Conservation (phyloP, 768 basidiomycete genomes). For the Suillus placidus region DNA sequence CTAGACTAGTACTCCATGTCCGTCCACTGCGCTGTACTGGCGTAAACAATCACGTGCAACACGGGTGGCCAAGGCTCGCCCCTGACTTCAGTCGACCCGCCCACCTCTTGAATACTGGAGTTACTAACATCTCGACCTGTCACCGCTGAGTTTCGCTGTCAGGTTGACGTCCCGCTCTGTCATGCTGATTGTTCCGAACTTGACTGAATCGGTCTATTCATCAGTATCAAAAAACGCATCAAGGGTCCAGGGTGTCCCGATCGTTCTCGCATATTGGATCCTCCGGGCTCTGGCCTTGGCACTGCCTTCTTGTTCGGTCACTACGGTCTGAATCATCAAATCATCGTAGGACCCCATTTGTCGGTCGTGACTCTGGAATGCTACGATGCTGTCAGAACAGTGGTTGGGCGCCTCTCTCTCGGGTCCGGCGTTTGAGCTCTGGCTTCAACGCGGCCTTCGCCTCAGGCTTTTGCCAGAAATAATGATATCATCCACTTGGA, state of each 20-base stretch:
- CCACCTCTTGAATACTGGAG: not conserved
- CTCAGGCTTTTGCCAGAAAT: not conserved
- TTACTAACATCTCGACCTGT: not conserved
- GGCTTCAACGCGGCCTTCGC: not conserved
- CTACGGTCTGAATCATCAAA: not conserved
- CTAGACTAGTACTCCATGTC: constrained; percentile 1
- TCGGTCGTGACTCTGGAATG: not conserved
- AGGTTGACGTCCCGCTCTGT: not conserved
- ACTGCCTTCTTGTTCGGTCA: not conserved
- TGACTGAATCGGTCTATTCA: not conserved
- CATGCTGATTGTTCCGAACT: not conserved
- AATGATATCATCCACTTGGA: not conserved
- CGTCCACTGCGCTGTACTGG: not conserved
- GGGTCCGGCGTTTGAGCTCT: not conserved
- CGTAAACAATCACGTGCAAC: not conserved
- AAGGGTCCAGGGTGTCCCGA: not conserved
- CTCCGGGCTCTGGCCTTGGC: not conserved
- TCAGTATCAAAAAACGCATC: not conserved
- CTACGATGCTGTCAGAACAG: not conserved
- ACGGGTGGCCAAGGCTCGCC: not conserved
- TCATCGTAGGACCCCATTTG: not conserved
- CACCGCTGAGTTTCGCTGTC: not conserved
- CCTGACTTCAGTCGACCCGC: not conserved
- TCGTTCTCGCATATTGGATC: not conserved
- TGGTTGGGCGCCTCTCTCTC: not conserved